These are phyloP conservation scores for Lolium multiflorum DNA, from an alignment of 176 grass and related monocot species.

Conservation along the genomic window DNA sequence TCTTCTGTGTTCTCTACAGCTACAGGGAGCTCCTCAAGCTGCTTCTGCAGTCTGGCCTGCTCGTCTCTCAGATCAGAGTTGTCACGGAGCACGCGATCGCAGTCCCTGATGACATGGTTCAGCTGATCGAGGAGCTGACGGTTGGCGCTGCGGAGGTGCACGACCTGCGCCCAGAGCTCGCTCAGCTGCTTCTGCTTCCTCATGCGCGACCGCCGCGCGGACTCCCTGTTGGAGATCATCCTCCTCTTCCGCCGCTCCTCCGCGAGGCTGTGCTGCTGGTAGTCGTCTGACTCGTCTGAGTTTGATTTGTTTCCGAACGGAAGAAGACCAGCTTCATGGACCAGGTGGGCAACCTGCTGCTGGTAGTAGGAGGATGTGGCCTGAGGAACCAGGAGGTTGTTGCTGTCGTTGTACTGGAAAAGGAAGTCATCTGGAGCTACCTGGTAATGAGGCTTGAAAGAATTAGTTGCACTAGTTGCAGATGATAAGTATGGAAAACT, in stretches of 20 bases:
- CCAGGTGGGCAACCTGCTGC: constrained; percentile 44
- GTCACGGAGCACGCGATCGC: constrained; percentile 56
- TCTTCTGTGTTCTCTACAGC: constrained; percentile 40
- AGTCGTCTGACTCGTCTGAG: constrained; percentile 66
- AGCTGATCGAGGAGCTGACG: constrained; percentile 82
- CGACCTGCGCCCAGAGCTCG: constrained; percentile 76
- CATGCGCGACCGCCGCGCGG: constrained; percentile 89
- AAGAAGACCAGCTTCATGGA: constrained; percentile 52
- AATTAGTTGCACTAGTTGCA: constrained; percentile 43
- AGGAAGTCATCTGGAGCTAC: constrained; percentile 52
- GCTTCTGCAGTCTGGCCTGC: constrained; percentile 52
- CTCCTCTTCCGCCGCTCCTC: constrained; percentile 87
- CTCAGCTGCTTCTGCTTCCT: constrained; percentile 93
- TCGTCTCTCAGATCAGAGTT: constrained; percentile 72
- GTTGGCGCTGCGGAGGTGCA: constrained; percentile 67
- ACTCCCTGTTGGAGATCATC: constrained; percentile 97
- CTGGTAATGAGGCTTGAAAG: constrained; percentile 77
- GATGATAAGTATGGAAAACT: constrained; percentile 70
- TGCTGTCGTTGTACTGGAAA: constrained; percentile 50
- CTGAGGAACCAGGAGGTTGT: constrained; percentile 40
- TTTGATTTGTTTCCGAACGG: constrained; percentile 47
- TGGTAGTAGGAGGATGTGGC: constrained; percentile 1
- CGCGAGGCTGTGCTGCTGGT: constrained; percentile 46
- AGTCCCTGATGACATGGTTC: constrained; percentile 73
- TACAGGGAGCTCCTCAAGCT: constrained; percentile 60